These are phyloP conservation scores for Medicago ruthenica DNA, from an alignment of 306 rosid genomes.

Conservation along the genomic window DNA sequence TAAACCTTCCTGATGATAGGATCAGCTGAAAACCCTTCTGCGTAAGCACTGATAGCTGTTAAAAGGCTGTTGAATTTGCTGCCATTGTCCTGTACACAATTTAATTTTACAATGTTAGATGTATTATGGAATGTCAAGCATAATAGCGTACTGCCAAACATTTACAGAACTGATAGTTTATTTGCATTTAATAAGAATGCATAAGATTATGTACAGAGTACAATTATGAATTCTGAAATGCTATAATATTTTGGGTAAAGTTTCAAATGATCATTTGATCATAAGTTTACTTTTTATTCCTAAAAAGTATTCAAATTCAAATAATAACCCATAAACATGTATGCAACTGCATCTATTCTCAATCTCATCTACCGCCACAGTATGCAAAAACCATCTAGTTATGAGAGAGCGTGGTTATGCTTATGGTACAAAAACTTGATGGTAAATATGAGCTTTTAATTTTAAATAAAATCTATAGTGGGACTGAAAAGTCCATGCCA, in stretches of 20 bases:
- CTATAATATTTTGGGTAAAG: slow-evolving; percentile 1
- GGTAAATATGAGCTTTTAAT: slow-evolving; percentile 10
- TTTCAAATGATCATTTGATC: slow-evolving; percentile 21
- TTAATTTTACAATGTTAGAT: neutral
- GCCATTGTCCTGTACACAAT: slow-evolving; percentile 72
- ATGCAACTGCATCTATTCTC: neutral
- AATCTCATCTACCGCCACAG: slow-evolving; percentile 13
- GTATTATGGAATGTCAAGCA: neutral
- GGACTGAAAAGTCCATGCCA: slow-evolving; percentile 14
- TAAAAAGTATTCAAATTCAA: neutral
- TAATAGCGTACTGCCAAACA: neutral
- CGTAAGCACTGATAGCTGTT: slow-evolving; percentile 87
- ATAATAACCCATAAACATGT: slow-evolving; percentile 1
- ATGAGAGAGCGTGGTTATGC: slow-evolving; percentile 6
- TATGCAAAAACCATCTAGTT: neutral
- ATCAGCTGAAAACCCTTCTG: slow-evolving; percentile 90
- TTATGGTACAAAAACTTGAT: slow-evolving; percentile 31
- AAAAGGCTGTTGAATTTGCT: slow-evolving; percentile 62
- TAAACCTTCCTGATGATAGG: slow-evolving; percentile 71
- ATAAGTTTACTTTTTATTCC: neutral
- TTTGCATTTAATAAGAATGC: slow-evolving; percentile 14
- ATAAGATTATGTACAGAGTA: neutral
- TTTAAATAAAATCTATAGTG: slow-evolving; percentile 5
- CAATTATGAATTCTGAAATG: slow-evolving; percentile 20
- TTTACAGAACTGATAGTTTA: neutral